Evolutionary conservation across 2,329 filamentous ascomycete genomes (phyloP), one percentile per base, ranked within the genome.

Genomic region (Talaromyces piceae): DNA sequence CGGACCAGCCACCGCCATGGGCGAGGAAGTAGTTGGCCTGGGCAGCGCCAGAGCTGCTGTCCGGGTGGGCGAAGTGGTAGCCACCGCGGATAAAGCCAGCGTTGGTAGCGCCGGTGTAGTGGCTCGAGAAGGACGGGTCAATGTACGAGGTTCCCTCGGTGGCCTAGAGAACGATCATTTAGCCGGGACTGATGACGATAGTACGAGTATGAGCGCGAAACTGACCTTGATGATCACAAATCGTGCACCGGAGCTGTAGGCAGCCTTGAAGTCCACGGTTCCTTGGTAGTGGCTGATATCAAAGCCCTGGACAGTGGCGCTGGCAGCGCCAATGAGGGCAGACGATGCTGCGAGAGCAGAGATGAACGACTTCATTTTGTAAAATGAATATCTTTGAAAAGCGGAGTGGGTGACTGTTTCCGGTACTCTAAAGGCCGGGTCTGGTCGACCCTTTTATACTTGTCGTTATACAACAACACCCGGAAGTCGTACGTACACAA

Each of bases 21-120:
- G 68, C 62, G 45, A 78, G 55, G 65, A 81, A 81, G 64, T 67
- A 80, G 9, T 70, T 64, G 6, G 78, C 78, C 59, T 81, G 77
- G 0, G 64, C 61, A 3, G 72, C 65, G 13, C 74, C 77, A 4
- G 71, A 67, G 56, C 70, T 71, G 13, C 61, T 59, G 45, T 63
- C 69, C 0, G 76, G 77, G 30, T 71, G 71, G 4, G 78, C 78
- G 56, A 79, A 80, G 68, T 81, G 78, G 59, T 81, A 80, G 30
- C 71, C 77, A 45, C 78, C 78, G 20, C 77, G 76, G 61, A 81
- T 75, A 53, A 82, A 65, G 22, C 73, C 73, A 3, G 76, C 77
- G 7, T 67, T 67, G 41, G 76, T 79, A 28, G 77, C 77, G 23
- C 70, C 70, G 2, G 54, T 65, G 62, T 79, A 79, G 58, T 81